Evolutionary conservation across 352 stramenopile species (phyloP).

Genomic region (Phytopythium litorale): DNA sequence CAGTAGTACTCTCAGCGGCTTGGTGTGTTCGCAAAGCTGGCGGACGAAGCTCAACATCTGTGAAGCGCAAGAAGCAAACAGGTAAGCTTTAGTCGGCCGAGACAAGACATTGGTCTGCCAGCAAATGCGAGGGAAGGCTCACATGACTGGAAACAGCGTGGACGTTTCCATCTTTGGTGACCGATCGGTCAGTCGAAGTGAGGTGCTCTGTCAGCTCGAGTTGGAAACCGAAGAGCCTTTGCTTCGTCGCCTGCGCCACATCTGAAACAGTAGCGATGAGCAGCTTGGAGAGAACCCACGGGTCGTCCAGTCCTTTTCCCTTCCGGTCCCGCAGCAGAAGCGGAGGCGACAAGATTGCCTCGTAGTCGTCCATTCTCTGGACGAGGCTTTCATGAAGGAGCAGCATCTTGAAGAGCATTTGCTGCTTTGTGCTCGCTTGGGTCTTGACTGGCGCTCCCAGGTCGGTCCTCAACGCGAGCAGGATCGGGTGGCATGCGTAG

Average conservation of each 20-base stretch:
- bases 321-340: conserved; percentile 64
- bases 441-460: conserved; percentile 15
- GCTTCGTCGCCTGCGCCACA: conserved; percentile 42
- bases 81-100: neutral
- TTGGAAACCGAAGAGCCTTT: conserved; percentile 62
- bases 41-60: conserved; percentile 76
- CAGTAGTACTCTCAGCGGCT: conserved; percentile 54
- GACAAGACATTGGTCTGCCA: neutral
- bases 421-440: conserved; percentile 11
- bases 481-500: conserved; percentile 36
- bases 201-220: conserved; percentile 51
- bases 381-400: conserved; percentile 51
- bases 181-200: conserved; percentile 31
- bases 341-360: conserved; percentile 41
- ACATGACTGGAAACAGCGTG: conserved; percentile 74
- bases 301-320: conserved; percentile 56
- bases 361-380: conserved; percentile 22
- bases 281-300: conserved; percentile 53
- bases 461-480: conserved; percentile 54
- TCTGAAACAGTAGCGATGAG: conserved; percentile 36
- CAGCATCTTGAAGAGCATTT: conserved; percentile 55
- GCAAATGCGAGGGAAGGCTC: conserved; percentile 11
- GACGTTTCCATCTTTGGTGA: conserved; percentile 76
- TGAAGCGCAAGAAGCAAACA: neutral
- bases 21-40: conserved; percentile 64